Evolutionary conservation across 2,329 filamentous ascomycete species (phyloP), one percentile per base, ranked within the genome.

Genomic region (Huntiella decipiens): DNA sequence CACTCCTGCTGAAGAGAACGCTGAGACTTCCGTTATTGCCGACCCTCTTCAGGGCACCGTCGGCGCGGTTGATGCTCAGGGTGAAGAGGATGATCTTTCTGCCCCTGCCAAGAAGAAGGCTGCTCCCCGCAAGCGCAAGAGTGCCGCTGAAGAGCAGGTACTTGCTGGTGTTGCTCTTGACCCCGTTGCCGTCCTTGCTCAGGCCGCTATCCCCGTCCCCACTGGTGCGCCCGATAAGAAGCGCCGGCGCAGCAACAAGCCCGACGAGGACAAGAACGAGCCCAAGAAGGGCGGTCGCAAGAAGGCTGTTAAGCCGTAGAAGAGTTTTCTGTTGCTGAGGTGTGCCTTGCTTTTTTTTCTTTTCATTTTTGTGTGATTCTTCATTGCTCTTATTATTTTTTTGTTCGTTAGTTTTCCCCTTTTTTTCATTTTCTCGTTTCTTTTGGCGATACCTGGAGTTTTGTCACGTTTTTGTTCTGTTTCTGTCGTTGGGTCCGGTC

Each of bases 241-340:
- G 71, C 70, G 76, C 61, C 63, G 74, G 49, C 62, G 64, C 7
- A 72, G 70, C 4, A 61, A 60, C 54, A 77, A 77, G 66, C 68
- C 63, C 36, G 62, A 62, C 22, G 70, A 73, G 49, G 61, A 68
- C 48, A 60, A 61, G 52, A 71, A 74, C 56, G 72, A 77, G 57
- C 67, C 69, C 51, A 73, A 73, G 67, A 74, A 73, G 63, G 70
- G 67, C 45, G 65, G 64, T 52, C 68, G 69, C 56, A 74, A 74
- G 67, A 74, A 74, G 70, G 65, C 62, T 64, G 49, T 44, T 33
- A 63, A 63, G 57, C 58, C 56, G 43, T 52, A 44, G 45, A 19
- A 13, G 34, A 17, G 33, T 38, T 22, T 44, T 32, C 3, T 46
- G 13, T 28, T 37, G 12, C 17, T 36, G 16, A 11, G 13, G 16